A percentile compares a stretch with the other conserved stretches of the same genome.
Conservation (phyloP, 1,284 basidiomycete species). For the Vanrija sp. region DNA sequence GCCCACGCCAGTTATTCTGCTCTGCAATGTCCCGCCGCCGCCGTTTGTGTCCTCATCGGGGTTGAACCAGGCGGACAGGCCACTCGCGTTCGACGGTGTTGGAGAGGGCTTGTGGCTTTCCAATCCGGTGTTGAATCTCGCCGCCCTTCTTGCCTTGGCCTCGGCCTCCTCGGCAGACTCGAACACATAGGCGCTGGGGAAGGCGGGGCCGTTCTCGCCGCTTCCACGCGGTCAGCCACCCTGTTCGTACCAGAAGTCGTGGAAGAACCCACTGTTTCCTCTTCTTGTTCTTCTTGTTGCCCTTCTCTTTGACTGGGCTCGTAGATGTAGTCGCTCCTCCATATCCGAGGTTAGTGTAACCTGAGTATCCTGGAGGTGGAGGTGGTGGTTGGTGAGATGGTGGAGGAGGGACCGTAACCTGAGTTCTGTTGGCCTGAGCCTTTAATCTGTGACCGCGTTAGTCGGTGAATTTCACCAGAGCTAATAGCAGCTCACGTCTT, state of each 20-base stretch:
- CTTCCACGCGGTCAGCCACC: conserved; percentile 7
- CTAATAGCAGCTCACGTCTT: conserved; percentile 26
- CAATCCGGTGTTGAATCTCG: conserved; percentile 32
- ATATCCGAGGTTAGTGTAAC: not conserved
- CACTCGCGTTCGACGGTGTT: conserved; percentile 1
- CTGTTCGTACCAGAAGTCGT: not conserved
- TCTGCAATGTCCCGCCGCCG: conserved; percentile 6
- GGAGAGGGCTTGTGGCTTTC: conserved; percentile 1
- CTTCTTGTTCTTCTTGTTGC: conserved; percentile 38
- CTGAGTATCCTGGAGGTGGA: not conserved
- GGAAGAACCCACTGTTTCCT: conserved; percentile 29
- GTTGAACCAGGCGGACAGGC: conserved; percentile 25
- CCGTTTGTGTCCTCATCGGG: conserved; percentile 13
- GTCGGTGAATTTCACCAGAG: not conserved
- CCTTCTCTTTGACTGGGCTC: conserved; percentile 9
- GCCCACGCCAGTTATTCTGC: conserved; percentile 7
- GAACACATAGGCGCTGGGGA: conserved; percentile 22
- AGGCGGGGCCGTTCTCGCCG: conserved; percentile 3
- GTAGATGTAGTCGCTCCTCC: not conserved
- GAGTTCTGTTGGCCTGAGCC: conserved; percentile 29
- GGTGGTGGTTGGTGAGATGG: not conserved
- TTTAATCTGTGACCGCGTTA: conserved; percentile 24
- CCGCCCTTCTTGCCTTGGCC: conserved; percentile 38
- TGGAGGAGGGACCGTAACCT: conserved; percentile 4
- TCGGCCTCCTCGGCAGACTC: conserved; percentile 31